phyloP scores from a whole-genome alignment of 139 green algal genomes.

The Tetradesmus obliquus region DNA sequence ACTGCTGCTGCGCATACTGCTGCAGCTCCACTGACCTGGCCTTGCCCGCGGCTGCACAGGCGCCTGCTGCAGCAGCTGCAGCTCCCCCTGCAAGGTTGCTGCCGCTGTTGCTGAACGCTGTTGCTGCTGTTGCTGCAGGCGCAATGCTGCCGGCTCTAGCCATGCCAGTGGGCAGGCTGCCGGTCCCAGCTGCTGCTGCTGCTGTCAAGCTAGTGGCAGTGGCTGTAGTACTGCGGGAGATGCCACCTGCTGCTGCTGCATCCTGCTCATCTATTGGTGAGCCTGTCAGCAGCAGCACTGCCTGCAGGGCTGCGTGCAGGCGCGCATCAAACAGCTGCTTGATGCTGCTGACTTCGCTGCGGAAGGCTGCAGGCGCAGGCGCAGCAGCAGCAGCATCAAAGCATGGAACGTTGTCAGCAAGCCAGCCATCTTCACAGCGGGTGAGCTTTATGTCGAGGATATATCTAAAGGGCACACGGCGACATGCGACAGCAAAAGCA shows the following conservation, averaged over 20 bases:
- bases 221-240: neutral
- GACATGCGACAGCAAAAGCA: no score
- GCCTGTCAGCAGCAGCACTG: conserved; percentile 61
- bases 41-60: conserved; percentile 30
- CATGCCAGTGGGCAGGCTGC: conserved; percentile 9
- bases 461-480: no score
- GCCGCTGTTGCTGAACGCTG: conserved; percentile 21
- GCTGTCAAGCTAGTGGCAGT: neutral
- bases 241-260: neutral
- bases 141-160: neutral
- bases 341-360: conserved; percentile 55
- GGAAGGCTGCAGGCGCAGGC: conserved; percentile 52
- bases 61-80: neutral
- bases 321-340: conserved; percentile 63
- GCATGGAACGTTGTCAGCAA: neutral
- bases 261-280: neutral
- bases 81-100: no score
- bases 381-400: neutral
- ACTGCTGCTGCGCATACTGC: conserved; percentile 72
- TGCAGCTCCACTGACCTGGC: conserved; percentile 64
- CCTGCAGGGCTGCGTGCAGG: conserved; percentile 57
- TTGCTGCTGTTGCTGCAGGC: neutral
- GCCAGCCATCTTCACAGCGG: neutral
- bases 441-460: no score
- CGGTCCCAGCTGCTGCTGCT: neutral